Evolutionary conservation across 768 basidiomycete species (phyloP).

Genomic region (Tephrocybe sp.): DNA sequence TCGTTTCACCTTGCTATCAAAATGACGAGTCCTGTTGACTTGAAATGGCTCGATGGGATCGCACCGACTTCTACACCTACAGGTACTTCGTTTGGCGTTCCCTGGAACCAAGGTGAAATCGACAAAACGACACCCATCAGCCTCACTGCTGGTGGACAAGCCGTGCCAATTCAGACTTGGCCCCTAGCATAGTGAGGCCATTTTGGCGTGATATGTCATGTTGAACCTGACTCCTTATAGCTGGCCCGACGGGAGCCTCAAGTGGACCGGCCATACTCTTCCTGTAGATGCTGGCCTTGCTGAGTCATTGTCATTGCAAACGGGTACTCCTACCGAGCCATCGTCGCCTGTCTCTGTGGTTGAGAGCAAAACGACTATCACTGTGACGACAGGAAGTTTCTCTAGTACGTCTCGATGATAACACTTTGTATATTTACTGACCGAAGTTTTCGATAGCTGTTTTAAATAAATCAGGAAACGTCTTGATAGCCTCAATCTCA

Average conservation of each 20-base stretch:
- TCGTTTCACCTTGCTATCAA: neutral
- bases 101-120: constrained; percentile 36
- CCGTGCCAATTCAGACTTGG: constrained; percentile 33
- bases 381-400: constrained; percentile 34
- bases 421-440: neutral
- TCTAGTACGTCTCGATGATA: constrained; percentile 21
- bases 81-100: constrained; percentile 35
- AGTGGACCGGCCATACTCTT: constrained; percentile 40
- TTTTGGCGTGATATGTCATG: neutral
- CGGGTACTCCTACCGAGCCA: constrained; percentile 34
- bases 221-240: constrained; percentile 13
- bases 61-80: constrained; percentile 28
- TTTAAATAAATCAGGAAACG: constrained; percentile 32
- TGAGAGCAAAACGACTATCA: constrained; percentile 21
- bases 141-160: constrained; percentile 18
- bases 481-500: constrained; percentile 29
- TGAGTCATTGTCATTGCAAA: constrained; percentile 23
- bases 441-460: constrained; percentile 16
- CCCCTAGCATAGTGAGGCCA: constrained; percentile 34
- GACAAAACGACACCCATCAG: constrained; percentile 34
- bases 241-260: constrained; percentile 39
- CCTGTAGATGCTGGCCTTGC: constrained; percentile 25
- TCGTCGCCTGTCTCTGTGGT: constrained; percentile 29
- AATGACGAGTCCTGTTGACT: constrained; percentile 22
- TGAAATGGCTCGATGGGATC: constrained; percentile 33